A percentile compares a stretch with the other conserved stretches of the same genome.
phyloP scores from a whole-genome alignment of 2,329 filamentous ascomycete genomes.

The Aschersonia sp. region DNA sequence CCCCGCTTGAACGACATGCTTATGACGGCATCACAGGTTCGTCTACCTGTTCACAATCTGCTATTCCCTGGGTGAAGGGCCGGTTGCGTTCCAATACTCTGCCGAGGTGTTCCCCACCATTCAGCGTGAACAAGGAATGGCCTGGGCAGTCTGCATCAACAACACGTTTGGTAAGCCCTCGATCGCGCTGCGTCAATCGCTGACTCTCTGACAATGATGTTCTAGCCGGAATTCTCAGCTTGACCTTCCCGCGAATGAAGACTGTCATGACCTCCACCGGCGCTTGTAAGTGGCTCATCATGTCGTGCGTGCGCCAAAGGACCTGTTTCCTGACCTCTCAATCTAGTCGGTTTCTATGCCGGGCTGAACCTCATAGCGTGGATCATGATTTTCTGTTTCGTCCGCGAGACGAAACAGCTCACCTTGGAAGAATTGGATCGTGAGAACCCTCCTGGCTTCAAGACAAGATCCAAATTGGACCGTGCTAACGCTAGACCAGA shows the following conservation, averaged over 20 bases:
- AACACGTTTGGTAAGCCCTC: conserved; percentile 11
- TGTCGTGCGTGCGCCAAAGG: background rate
- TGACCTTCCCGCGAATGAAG: conserved; percentile 36
- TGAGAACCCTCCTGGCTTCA: conserved; percentile 3
- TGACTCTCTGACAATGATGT: background rate
- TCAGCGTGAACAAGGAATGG: conserved; percentile 54
- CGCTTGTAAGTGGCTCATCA: conserved; percentile 10
- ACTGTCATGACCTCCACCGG: conserved; percentile 16
- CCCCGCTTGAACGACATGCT: background rate
- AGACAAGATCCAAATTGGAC: background rate
- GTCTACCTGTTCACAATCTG: conserved; percentile 14
- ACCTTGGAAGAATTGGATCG: conserved; percentile 26
- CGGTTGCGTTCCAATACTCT: conserved; percentile 48
- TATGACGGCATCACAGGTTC: conserved; percentile 5
- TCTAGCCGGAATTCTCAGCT: conserved; percentile 4
- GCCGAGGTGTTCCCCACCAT: conserved; percentile 53
- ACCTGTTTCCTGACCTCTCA: no score
- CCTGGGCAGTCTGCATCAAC: conserved; percentile 36
- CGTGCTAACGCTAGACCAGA: conserved; percentile 6
- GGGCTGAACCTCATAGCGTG: conserved; percentile 29
- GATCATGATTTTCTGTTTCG: conserved; percentile 30
- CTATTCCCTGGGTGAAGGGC: conserved; percentile 36
- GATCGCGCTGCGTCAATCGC: background rate
- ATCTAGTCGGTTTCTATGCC: conserved; percentile 23
- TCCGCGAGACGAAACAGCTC: conserved; percentile 32